These are phyloP conservation scores for Aureoboletus auriporus DNA, from an alignment of 768 basidiomycete species.

Conservation along the genomic window DNA sequence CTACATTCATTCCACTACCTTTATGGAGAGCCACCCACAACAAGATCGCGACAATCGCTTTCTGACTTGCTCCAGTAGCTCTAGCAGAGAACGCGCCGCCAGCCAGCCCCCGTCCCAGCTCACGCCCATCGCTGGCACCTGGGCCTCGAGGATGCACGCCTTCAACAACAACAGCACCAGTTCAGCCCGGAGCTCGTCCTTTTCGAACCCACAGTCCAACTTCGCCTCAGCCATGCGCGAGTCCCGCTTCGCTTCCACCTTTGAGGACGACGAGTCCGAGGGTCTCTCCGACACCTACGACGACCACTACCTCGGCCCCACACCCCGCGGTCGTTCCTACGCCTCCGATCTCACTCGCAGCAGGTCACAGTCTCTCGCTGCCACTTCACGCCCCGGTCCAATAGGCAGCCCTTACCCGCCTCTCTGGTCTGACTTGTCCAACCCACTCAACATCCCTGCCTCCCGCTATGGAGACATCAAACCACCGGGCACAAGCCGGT, in stretches of 20 bases:
- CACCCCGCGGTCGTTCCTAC: constrained; percentile 54
- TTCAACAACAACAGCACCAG: constrained; percentile 51
- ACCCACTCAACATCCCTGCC: constrained; percentile 53
- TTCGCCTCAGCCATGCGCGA: constrained; percentile 68
- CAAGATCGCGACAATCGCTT: constrained; percentile 59
- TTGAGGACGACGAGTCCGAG: constrained; percentile 80
- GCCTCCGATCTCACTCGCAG: constrained; percentile 64
- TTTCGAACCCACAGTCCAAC: constrained; percentile 53
- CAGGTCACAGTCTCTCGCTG: constrained; percentile 73
- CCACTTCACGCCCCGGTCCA: constrained; percentile 47
- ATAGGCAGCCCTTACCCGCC: constrained; percentile 46
- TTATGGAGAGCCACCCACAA: too few relatives aligned
- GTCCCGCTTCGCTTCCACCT: constrained; percentile 66
- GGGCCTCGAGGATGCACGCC: constrained; percentile 42
- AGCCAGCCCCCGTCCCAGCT: constrained; percentile 48
- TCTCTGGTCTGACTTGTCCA: constrained; percentile 59
- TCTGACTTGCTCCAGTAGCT: constrained; percentile 38
- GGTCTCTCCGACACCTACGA: constrained; percentile 60
- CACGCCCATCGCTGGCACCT: constrained; percentile 16
- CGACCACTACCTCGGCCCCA: constrained; percentile 43
- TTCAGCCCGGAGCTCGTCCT: constrained; percentile 66
- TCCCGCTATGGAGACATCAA: constrained; percentile 59
- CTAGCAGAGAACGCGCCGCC: constrained; percentile 60
- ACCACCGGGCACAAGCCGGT: constrained; percentile 59
- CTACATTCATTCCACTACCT: too few relatives aligned